phyloP scores from a whole-genome alignment of 768 basidiomycete genomes.

The Hericium alpestre region DNA sequence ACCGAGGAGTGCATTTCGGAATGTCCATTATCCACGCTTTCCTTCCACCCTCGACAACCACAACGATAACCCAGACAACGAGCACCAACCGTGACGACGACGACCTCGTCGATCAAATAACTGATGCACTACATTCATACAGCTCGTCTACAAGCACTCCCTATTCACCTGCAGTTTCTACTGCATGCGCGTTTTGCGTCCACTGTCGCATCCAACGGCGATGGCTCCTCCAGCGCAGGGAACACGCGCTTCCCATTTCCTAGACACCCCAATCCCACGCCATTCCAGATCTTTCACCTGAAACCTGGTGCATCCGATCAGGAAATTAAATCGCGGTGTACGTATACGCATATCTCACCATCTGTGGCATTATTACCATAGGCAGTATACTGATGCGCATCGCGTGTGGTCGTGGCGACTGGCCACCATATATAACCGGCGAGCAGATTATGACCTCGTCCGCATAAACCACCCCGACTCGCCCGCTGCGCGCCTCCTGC shows the following conservation, averaged over 20 bases:
- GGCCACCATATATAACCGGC: not conserved
- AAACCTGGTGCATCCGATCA: conserved; percentile 39
- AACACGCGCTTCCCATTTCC: not conserved
- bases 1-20: too few relatives aligned
- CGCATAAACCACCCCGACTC: conserved; percentile 66
- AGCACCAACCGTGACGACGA: too few relatives aligned
- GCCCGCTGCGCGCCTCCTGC: conserved; percentile 27
- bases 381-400: not conserved
- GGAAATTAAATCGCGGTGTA: conserved; percentile 62
- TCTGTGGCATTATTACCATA: not conserved
- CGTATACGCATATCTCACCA: conserved; percentile 17
- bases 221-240: not conserved
- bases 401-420: not conserved
- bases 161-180: not conserved
- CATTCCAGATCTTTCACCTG: conserved; percentile 68
- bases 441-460: conserved; percentile 63
- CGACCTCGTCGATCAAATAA: too few relatives aligned
- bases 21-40: too few relatives aligned
- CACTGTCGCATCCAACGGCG: not conserved
- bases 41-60: too few relatives aligned
- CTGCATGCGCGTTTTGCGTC: not conserved
- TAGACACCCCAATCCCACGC: conserved; percentile 23
- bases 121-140: too few relatives aligned
- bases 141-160: not conserved
- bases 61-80: too few relatives aligned